A percentile compares a stretch with the other conserved stretches of the same genome.
These are phyloP conservation scores for Blastobotrys ciferrii DNA, from an alignment of 1,139 yeast species.

Conservation along the genomic window DNA sequence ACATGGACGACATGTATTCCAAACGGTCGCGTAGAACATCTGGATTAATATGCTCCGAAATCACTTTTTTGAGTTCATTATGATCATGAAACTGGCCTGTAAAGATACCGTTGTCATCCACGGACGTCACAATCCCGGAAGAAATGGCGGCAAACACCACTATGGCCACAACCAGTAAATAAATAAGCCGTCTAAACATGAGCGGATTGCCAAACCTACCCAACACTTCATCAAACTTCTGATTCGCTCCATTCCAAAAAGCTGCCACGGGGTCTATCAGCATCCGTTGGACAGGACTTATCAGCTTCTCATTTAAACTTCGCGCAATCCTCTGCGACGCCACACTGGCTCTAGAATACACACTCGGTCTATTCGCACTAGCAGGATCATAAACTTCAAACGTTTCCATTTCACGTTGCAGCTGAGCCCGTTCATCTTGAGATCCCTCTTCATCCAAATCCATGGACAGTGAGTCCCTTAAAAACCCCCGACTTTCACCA, in stretches of 20 bases:
- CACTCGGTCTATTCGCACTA: constrained; percentile 16
- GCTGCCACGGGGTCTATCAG: constrained; percentile 70
- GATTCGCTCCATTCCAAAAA: constrained; percentile 46
- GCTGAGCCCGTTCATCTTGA: constrained; percentile 15
- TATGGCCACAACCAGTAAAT: constrained; percentile 60
- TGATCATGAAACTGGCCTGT: constrained; percentile 58
- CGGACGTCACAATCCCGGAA: constrained; percentile 46
- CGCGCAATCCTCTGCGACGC: constrained; percentile 31
- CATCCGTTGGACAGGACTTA: constrained; percentile 51
- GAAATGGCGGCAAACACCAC: constrained; percentile 58
- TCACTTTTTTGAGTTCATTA: constrained; percentile 47
- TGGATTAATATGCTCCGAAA: constrained; percentile 52
- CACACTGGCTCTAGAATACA: constrained; percentile 28
- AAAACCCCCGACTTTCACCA: constrained; percentile 18
- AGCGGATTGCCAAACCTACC: constrained; percentile 79
- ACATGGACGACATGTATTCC: constrained; percentile 77
- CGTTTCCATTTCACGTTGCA: constrained; percentile 34
- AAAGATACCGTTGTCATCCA: constrained; percentile 34
- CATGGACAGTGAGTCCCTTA: constrained; percentile 14
- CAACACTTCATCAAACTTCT: constrained; percentile 55
- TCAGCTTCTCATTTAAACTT: constrained; percentile 46
- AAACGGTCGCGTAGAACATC: constrained; percentile 64
- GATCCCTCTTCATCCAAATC: constrained; percentile 17
- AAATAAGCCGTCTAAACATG: constrained; percentile 72
- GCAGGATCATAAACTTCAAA: constrained; percentile 44